Evolutionary conservation across 2,329 filamentous ascomycete genomes (phyloP).

Genomic region (Pezicula carpinea): DNA sequence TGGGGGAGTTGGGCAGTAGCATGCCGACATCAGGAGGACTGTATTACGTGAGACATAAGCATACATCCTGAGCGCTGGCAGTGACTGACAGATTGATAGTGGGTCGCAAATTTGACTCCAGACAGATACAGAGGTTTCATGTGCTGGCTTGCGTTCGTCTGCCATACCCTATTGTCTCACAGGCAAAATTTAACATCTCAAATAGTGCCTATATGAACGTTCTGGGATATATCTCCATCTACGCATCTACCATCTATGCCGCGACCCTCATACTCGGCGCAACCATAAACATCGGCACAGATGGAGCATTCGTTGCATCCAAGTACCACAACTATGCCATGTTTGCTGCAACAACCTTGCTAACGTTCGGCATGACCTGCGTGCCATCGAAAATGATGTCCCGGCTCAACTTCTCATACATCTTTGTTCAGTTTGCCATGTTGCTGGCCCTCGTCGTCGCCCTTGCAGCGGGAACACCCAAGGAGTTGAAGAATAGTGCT

Average conservation of each 20-base stretch:
- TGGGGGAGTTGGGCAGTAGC: slow-evolving; percentile 27
- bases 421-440: slow-evolving; percentile 27
- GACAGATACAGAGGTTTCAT: slow-evolving; percentile 24
- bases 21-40: slow-evolving; percentile 29
- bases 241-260: slow-evolving; percentile 29
- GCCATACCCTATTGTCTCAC: not conserved
- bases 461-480: slow-evolving; percentile 24
- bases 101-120: slow-evolving; percentile 29
- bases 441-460: slow-evolving; percentile 24
- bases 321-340: slow-evolving; percentile 29
- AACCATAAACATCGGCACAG: slow-evolving; percentile 20
- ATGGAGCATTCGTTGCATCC: slow-evolving; percentile 19
- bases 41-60: slow-evolving; percentile 22
- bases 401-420: slow-evolving; percentile 26
- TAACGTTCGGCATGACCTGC: slow-evolving; percentile 29
- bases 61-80: not conserved
- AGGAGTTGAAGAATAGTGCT: slow-evolving; percentile 21
- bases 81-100: slow-evolving; percentile 15
- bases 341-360: slow-evolving; percentile 23
- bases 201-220: slow-evolving; percentile 29
- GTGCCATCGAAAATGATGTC: slow-evolving; percentile 22
- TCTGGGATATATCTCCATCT: slow-evolving; percentile 29
- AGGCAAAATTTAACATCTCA: slow-evolving; percentile 3
- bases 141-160: slow-evolving; percentile 29
- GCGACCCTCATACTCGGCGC: slow-evolving; percentile 28